Evolutionary conservation across 106 monocot genomes (phyloP).

Genomic region (Allium sativum): DNA sequence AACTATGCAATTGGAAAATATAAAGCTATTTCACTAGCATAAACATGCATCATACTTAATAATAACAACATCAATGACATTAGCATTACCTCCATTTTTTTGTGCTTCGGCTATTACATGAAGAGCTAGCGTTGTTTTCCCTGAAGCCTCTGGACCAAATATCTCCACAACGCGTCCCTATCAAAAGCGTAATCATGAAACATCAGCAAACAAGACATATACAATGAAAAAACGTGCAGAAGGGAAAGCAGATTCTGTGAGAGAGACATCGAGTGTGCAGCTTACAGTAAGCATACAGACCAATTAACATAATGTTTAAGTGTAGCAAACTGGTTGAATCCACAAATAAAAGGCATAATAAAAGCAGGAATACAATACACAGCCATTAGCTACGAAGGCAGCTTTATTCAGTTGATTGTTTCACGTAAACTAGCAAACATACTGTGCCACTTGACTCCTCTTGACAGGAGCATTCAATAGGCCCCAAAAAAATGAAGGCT

Average conservation of each 20-base stretch:
- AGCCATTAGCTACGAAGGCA: too few species aligned
- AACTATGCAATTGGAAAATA: neutral
- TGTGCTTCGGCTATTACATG: conserved; percentile 98
- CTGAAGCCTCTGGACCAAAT: conserved; percentile 97
- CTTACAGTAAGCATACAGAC: neutral
- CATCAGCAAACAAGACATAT: neutral
- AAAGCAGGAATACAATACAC: too few species aligned
- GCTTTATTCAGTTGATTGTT: too few species aligned
- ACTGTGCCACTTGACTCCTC: too few species aligned
- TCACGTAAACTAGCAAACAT: too few species aligned
- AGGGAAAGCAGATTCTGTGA: neutral
- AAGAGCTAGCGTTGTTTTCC: conserved; percentile 96
- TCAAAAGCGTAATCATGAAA: conserved; percentile 5
- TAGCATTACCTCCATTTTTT: conserved; percentile 36
- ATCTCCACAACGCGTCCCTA: conserved; percentile 97
- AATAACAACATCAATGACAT: too few species aligned
- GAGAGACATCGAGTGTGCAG: neutral
- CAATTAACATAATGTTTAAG: too few species aligned
- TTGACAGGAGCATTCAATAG: too few species aligned
- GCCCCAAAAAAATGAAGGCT: too few species aligned
- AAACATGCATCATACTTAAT: too few species aligned
- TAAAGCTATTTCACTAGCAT: neutral
- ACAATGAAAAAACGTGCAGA: neutral
- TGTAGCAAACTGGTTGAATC: too few species aligned
- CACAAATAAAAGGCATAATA: too few species aligned